A percentile compares a stretch with the other conserved stretches of the same genome.
Evolutionary conservation across 1,284 basidiomycete species (phyloP).

Genomic region (Austroboletus sp.): DNA sequence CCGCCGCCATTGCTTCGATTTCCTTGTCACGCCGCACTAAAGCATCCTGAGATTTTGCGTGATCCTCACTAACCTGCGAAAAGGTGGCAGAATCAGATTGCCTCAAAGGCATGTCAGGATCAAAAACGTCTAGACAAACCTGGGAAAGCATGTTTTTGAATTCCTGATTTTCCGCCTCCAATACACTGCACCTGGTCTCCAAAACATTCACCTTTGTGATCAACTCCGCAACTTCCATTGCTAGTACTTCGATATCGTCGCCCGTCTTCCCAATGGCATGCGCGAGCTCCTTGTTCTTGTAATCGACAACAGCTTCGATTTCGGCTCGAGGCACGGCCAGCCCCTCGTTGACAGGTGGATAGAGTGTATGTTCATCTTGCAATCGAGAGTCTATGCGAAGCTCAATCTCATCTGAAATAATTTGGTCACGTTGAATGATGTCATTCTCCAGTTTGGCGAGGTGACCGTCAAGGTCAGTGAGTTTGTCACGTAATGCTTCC

Average conservation of each 20-base stretch:
- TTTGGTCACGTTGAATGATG: constrained; percentile 34
- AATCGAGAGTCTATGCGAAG: constrained; percentile 34
- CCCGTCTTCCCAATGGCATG: constrained; percentile 25
- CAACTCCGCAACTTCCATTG: constrained; percentile 35
- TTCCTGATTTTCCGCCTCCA: constrained; percentile 32
- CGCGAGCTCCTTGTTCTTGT: constrained; percentile 17
- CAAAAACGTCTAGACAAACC: constrained; percentile 22
- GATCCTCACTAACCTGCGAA: constrained; percentile 14
- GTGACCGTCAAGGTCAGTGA: constrained; percentile 36
- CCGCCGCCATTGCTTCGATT: constrained; percentile 38
- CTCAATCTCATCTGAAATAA: constrained; percentile 37
- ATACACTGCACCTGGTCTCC: constrained; percentile 23
- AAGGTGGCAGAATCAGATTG: background rate
- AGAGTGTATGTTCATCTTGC: constrained; percentile 29
- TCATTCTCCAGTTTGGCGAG: constrained; percentile 42
- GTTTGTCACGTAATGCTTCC: constrained; percentile 36
- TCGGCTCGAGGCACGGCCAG: constrained; percentile 15
- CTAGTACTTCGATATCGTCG: constrained; percentile 37
- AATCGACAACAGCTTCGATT: constrained; percentile 21
- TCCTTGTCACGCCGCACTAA: constrained; percentile 23
- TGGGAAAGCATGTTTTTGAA: constrained; percentile 25
- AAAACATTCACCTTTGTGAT: constrained; percentile 28
- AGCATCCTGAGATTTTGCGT: constrained; percentile 13
- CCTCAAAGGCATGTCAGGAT: background rate
- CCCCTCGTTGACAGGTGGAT: constrained; percentile 14